Conservation (phyloP, 2,329 filamentous ascomycete species). For the Cladophialophora yegresii region DNA sequence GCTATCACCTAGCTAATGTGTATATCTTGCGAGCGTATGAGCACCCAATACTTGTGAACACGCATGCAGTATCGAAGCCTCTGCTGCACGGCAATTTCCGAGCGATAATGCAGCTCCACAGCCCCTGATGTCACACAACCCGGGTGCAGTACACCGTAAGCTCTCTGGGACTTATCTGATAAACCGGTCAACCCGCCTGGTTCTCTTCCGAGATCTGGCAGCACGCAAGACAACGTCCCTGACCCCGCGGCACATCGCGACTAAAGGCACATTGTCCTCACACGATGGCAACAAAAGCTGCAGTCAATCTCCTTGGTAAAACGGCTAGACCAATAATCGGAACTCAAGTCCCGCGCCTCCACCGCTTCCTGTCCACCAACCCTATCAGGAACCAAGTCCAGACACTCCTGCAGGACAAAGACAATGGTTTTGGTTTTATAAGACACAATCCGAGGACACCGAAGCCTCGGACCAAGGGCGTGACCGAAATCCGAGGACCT, state of each 20-base stretch:
- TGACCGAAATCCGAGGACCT: conserved; percentile 59
- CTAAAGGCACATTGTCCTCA: neutral
- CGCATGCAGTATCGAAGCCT: neutral
- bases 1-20: too few species aligned
- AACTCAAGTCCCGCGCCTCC: conserved; percentile 26
- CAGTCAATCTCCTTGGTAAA: conserved; percentile 16
- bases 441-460: conserved; percentile 52
- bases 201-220: neutral
- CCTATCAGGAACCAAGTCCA: conserved; percentile 32
- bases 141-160: neutral
- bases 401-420: conserved; percentile 53
- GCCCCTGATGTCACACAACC: neutral
- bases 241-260: neutral
- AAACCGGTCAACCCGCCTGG: neutral
- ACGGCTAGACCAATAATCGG: conserved; percentile 7
- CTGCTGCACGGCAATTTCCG: neutral
- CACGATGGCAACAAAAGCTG: conserved; percentile 18
- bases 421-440: conserved; percentile 55
- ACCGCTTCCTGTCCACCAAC: conserved; percentile 21
- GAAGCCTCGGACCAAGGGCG: conserved; percentile 54
- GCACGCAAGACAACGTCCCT: neutral
- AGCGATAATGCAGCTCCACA: neutral
- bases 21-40: too few species aligned
- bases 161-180: neutral
- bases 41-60: neutral